Conservation (phyloP, 2,329 filamentous ascomycete species). For the Neonectria faginata region DNA sequence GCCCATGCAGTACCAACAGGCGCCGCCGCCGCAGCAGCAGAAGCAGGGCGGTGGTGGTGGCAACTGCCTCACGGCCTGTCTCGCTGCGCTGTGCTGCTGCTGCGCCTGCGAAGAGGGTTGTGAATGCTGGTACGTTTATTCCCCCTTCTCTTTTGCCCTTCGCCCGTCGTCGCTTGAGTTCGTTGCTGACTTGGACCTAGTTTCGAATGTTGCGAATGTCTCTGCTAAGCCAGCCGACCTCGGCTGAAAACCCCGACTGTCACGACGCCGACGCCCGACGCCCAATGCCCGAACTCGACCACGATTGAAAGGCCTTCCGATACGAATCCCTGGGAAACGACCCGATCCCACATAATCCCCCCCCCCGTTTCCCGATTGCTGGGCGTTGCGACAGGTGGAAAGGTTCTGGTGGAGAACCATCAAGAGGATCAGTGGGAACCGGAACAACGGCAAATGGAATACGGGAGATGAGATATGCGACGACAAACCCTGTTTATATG, state of each 20-base stretch:
- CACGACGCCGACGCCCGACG: not conserved
- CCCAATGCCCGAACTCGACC: conserved; percentile 14
- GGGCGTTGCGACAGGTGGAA: conserved; percentile 2
- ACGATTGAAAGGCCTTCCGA: conserved; percentile 7
- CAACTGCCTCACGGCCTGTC: conserved; percentile 60
- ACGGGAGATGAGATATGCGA: conserved; percentile 19
- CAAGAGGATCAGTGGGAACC: conserved; percentile 12
- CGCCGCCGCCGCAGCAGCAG: conserved; percentile 48
- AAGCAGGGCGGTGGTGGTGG: conserved; percentile 50
- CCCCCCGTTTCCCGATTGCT: not conserved
- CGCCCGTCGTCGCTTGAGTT: not conserved
- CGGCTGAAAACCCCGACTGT: not conserved
- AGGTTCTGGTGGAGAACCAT: conserved; percentile 9
- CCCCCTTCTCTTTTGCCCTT: not conserved
- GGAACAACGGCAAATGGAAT: conserved; percentile 13
- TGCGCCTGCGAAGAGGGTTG: conserved; percentile 63
- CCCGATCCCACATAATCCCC: conserved; percentile 3
- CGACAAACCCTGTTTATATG: conserved; percentile 9
- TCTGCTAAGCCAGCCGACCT: conserved; percentile 45
- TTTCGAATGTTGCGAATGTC: conserved; percentile 57
- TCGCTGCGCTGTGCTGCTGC: conserved; percentile 63
- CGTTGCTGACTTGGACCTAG: conserved; percentile 38
- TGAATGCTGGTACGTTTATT: conserved; percentile 58
- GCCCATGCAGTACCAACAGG: conserved; percentile 59
- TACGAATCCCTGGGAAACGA: not conserved